A percentile compares a stretch with the other conserved stretches of the same genome.
phyloP scores from a whole-genome alignment of 2,329 filamentous ascomycete genomes.

The Colletotrichum tropicale region DNA sequence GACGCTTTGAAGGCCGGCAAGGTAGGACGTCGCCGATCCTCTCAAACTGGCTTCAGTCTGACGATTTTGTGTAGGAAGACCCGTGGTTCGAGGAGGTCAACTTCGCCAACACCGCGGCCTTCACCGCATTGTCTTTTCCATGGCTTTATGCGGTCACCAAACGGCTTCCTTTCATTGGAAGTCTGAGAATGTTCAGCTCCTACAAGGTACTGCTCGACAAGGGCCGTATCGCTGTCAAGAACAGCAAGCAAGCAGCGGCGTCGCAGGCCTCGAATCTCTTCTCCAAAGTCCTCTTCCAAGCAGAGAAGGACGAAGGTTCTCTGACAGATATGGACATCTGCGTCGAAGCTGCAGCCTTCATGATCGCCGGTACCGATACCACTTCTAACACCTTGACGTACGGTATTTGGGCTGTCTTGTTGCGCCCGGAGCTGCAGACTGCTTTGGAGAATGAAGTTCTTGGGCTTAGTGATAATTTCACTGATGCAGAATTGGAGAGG shows the following conservation, averaged over 20 bases:
- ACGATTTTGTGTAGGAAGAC: background rate
- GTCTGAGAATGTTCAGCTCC: background rate
- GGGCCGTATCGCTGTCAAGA: background rate
- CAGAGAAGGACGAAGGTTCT: background rate
- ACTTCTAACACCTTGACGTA: constrained; percentile 56
- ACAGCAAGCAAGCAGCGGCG: background rate
- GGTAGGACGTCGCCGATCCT: constrained; percentile 33
- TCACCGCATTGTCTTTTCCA: background rate
- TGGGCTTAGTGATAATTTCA: constrained; percentile 24
- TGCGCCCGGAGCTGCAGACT: constrained; percentile 29
- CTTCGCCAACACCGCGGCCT: background rate
- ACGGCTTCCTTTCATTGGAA: background rate
- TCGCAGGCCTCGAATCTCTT: background rate
- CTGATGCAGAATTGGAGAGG: constrained; percentile 34
- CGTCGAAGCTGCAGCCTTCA: constrained; percentile 46
- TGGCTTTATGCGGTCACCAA: background rate
- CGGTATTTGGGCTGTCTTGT: constrained; percentile 42
- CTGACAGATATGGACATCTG: constrained; percentile 33
- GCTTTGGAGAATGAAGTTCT: constrained; percentile 38
- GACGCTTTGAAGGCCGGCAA: constrained; percentile 53
- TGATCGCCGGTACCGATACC: constrained; percentile 57
- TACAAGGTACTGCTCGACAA: background rate
- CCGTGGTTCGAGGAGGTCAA: background rate
- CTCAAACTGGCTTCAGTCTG: background rate
- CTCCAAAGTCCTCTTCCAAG: background rate